Evolutionary conservation across 345 rosid genomes (phyloP).

Genomic region (Moringa oleifera): DNA sequence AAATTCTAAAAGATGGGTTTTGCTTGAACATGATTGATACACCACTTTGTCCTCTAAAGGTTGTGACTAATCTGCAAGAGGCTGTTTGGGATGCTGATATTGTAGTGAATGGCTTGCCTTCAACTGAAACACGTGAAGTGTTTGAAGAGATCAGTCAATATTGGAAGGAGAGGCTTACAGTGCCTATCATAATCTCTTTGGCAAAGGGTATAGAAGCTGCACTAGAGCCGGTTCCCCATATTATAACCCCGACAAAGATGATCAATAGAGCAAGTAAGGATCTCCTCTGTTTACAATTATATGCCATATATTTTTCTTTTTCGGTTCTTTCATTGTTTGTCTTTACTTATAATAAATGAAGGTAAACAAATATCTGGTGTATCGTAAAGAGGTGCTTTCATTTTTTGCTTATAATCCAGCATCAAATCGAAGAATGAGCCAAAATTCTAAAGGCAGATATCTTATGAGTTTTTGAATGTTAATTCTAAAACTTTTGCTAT

Average conservation of each 20-base stretch:
- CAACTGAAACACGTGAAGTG: conserved; percentile 59
- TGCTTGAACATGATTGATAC: conserved; percentile 84
- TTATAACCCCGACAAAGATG: conserved; percentile 77
- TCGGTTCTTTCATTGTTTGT: not conserved
- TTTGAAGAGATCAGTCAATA: conserved; percentile 62
- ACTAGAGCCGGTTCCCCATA: conserved; percentile 57
- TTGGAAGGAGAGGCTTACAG: conserved; percentile 72
- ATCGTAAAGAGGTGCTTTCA: too few species aligned
- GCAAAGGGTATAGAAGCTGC: conserved; percentile 89
- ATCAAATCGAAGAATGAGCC: too few species aligned
- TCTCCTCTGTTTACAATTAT: not conserved
- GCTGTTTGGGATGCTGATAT: conserved; percentile 87
- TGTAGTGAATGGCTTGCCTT: conserved; percentile 72
- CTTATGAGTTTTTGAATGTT: too few species aligned
- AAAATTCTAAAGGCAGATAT: too few species aligned
- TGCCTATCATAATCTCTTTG: conserved; percentile 62
- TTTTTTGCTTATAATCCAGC: too few species aligned
- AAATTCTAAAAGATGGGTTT: conserved; percentile 79
- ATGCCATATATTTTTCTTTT: not conserved
- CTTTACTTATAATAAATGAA: not conserved
- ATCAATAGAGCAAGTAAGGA: conserved; percentile 61
- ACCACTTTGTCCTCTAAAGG: conserved; percentile 75
- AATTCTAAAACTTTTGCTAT: too few species aligned
- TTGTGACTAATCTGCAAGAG: conserved; percentile 76
- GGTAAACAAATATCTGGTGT: not conserved